Conservation (phyloP, 2,329 filamentous ascomycete species). For the Aureobasidium subglaciale region DNA sequence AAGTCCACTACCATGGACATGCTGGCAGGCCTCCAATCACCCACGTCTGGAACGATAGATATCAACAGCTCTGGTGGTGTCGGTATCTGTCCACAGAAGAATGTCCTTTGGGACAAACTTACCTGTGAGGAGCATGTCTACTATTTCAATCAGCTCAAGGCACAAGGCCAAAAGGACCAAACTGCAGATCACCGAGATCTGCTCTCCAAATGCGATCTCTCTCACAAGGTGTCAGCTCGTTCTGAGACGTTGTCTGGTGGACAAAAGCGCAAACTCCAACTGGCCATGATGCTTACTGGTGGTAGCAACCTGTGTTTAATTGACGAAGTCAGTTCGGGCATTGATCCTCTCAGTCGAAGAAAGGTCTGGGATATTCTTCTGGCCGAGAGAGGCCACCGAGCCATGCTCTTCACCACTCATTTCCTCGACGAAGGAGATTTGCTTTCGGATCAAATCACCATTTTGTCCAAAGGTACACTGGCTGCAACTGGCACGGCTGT, state of each 20-base stretch:
- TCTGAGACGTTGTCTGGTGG: conserved; percentile 79
- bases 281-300: conserved; percentile 93
- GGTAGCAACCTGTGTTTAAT: conserved; percentile 83
- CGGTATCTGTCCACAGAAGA: conserved; percentile 86
- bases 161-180: conserved; percentile 51
- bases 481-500: conserved; percentile 79
- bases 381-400: conserved; percentile 71
- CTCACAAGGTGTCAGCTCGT: conserved; percentile 62
- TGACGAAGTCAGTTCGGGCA: conserved; percentile 81
- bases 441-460: conserved; percentile 79
- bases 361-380: conserved; percentile 94
- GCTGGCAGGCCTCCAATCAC: conserved; percentile 72
- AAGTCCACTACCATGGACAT: conserved; percentile 87
- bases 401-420: conserved; percentile 83
- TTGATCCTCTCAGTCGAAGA: conserved; percentile 76
- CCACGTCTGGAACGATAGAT: conserved; percentile 68
- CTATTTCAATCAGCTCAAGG: conserved; percentile 79
- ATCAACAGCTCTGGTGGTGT: conserved; percentile 73
- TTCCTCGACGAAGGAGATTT: conserved; percentile 91
- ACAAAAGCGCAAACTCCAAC: conserved; percentile 84
- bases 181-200: conserved; percentile 54
- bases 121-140: conserved; percentile 77
- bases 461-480: conserved; percentile 76
- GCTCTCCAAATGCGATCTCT: conserved; percentile 65
- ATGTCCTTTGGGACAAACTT: conserved; percentile 85